Percentiles rank a stretch among this genome's conserved stretches.
Evolutionary conservation across 129 eudicot species (phyloP).

Genomic region (Kitagawia praeruptora): DNA sequence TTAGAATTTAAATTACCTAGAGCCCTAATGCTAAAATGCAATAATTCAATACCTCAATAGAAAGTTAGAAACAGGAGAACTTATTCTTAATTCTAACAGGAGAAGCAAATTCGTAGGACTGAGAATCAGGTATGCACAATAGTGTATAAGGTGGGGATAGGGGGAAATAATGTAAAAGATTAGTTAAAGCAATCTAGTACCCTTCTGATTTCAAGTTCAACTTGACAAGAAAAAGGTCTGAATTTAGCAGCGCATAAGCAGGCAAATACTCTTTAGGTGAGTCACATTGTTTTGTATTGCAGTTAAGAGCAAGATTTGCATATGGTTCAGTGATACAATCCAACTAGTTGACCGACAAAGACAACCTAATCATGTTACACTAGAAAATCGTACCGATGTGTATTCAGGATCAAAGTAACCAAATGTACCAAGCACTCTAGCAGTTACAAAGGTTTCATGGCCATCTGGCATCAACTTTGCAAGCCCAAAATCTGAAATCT

Average conservation of each 20-base stretch:
- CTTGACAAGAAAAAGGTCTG: background rate
- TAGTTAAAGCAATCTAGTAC: background rate
- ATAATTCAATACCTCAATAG: background rate
- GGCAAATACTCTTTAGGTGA: background rate
- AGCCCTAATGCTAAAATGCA: background rate
- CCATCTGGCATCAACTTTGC: conserved; percentile 98
- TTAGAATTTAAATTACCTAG: background rate
- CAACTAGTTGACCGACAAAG: background rate
- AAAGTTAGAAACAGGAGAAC: background rate
- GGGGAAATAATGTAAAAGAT: background rate
- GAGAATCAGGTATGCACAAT: background rate
- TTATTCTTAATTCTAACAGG: background rate
- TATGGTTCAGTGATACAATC: background rate
- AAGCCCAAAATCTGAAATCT: conserved; percentile 94
- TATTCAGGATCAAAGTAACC: conserved; percentile 96
- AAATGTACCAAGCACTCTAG: conserved; percentile 88
- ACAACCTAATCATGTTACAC: background rate
- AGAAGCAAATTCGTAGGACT: background rate
- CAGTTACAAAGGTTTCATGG: conserved; percentile 73
- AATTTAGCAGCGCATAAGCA: background rate
- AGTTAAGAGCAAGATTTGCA: background rate
- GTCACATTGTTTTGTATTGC: background rate
- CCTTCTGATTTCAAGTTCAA: background rate
- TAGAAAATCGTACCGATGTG: conserved; percentile 23
- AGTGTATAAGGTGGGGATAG: background rate